These are phyloP conservation scores for Entomophthora muscae DNA, from an alignment of 371 early-diverging fungal genomes.

Conservation along the genomic window DNA sequence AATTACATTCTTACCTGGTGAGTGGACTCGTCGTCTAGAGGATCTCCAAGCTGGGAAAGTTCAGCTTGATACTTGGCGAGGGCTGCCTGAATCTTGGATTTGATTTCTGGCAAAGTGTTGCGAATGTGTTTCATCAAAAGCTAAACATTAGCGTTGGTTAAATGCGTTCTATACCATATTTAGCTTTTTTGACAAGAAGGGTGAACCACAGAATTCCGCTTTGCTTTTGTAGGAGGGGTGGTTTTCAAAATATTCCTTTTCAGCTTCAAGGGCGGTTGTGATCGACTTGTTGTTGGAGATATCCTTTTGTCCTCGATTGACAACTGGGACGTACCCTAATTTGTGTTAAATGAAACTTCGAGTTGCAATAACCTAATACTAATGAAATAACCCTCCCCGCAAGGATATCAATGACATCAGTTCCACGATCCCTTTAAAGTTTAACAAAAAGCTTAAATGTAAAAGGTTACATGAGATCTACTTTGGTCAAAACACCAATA, in stretches of 20 bases:
- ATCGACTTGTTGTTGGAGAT: slow-evolving; percentile 86
- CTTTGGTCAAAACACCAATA: slow-evolving; percentile 97
- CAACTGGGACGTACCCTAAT: slow-evolving; percentile 63
- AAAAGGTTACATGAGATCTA: slow-evolving; percentile 78
- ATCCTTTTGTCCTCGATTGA: slow-evolving; percentile 94
- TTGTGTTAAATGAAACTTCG: background rate
- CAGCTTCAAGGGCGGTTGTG: slow-evolving; percentile 63
- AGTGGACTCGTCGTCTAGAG: slow-evolving; percentile 49
- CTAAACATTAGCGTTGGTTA: slow-evolving; percentile 17
- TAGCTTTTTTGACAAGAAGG: slow-evolving; percentile 86
- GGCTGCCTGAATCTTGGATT: slow-evolving; percentile 74
- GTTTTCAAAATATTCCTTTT: slow-evolving; percentile 81
- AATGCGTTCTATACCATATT: slow-evolving; percentile 47
- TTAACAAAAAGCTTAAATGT: background rate
- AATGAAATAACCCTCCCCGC: slow-evolving; percentile 94
- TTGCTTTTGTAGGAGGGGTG: slow-evolving; percentile 88
- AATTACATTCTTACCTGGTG: slow-evolving; percentile 9
- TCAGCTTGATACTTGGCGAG: slow-evolving; percentile 71
- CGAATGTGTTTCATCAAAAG: slow-evolving; percentile 96
- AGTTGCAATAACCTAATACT: slow-evolving; percentile 44
- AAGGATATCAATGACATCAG: slow-evolving; percentile 96
- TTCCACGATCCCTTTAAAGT: slow-evolving; percentile 74
- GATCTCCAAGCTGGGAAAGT: slow-evolving; percentile 76
- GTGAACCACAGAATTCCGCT: slow-evolving; percentile 96
- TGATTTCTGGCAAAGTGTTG: slow-evolving; percentile 93